Evolutionary conservation across 2,329 filamentous ascomycete genomes (phyloP), one percentile per base, ranked within the genome.

Genomic region (Immersiporthe knoxdaviesiana): DNA sequence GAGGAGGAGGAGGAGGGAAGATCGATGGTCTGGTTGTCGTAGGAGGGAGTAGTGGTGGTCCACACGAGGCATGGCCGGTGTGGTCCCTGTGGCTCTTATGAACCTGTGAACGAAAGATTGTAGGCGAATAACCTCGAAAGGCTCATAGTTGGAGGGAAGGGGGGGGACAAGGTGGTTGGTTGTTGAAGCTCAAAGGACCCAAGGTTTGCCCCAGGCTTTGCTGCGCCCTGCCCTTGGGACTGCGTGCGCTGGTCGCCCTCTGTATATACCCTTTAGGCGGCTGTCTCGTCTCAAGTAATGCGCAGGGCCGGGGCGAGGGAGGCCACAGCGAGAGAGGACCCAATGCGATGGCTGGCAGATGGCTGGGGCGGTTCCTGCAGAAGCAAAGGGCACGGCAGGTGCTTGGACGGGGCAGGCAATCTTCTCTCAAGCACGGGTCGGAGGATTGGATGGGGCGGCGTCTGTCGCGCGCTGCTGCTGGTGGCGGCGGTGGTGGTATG

Each of bases 61-160:
- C 58, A 63, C 59, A 66, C 62, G 65, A 68, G 66, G 67, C 70
- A 72, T 72, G 68, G 66, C 70, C 70, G 59, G 68, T 68, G 14
- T 66, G 56, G 39, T 66, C 65, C 69, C 67, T 60, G 69, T 73
- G 59, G 35, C n/a, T 27, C 66, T 70, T 70, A 71, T 68, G 68
- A 72, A 56, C 63, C 67, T 66, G 72, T 63, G 66, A 71, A 72
- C 47, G 64, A 65, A 39, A 69, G 50, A 66, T 64, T 68, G 70
- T 61, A 41, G 61, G 66, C 63, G 54, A 66, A 70, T 52, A 69
- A 67, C 30, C 62, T 63, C 56, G 58, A 60, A 64, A 70, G 67
- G 68, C 68, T 59, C 70, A 72, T 72, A 68, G 50, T 72, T 66
- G 60, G 52, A 41, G 30, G 60, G 44, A 35, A 35, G 44, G 44